These are phyloP conservation scores for Salix viminalis DNA, from an alignment of 345 rosid species.

Conservation along the genomic window DNA sequence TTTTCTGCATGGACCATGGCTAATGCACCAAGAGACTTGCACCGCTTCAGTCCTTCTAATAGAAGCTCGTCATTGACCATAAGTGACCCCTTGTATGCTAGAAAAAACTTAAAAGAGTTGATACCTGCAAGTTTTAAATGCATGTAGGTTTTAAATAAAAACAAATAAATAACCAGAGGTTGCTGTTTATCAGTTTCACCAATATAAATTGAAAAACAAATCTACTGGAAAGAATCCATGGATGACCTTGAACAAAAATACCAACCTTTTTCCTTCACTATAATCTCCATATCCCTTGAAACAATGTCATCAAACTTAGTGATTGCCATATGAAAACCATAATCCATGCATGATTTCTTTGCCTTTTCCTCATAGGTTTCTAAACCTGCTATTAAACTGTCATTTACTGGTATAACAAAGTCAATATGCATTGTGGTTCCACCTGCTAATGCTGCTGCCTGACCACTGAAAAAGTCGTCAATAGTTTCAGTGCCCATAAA, in stretches of 20 bases:
- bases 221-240: neutral
- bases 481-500: slow-evolving; percentile 69
- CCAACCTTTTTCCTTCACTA: slow-evolving; percentile 85
- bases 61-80: slow-evolving; percentile 88
- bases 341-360: slow-evolving; percentile 77
- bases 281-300: slow-evolving; percentile 76
- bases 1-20: slow-evolving; percentile 99
- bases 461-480: slow-evolving; percentile 96
- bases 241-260: neutral
- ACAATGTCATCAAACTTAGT: slow-evolving; percentile 86
- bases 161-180: neutral
- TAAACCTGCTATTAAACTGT: slow-evolving; percentile 69
- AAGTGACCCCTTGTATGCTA: slow-evolving; percentile 84
- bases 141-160: neutral
- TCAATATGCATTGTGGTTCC: slow-evolving; percentile 99
- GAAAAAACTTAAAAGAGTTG: slow-evolving; percentile 96
- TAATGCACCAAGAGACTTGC: slow-evolving; percentile 94
- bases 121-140: slow-evolving; percentile 48
- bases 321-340: slow-evolving; percentile 95
- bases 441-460: slow-evolving; percentile 98
- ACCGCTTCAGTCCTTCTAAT: slow-evolving; percentile 69
- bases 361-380: slow-evolving; percentile 71
- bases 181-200: neutral
- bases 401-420: slow-evolving; percentile 79
- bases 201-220: neutral